phyloP scores from a whole-genome alignment of 306 rosid genomes.

The Cucurbita maxima region DNA sequence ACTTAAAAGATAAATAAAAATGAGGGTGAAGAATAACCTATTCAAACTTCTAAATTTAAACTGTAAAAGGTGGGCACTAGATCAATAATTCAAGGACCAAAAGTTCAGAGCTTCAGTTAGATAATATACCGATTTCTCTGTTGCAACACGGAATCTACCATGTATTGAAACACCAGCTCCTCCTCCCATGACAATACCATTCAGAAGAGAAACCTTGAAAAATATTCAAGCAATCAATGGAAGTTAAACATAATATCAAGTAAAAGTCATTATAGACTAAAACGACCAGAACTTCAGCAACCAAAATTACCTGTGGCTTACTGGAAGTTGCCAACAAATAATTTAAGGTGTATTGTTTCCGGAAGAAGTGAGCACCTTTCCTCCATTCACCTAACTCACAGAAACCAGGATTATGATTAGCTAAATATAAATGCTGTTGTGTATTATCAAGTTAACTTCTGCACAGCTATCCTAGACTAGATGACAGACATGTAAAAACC shows the following conservation, averaged over 20 bases:
- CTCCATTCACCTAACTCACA: constrained; percentile 57
- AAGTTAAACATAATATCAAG: not conserved
- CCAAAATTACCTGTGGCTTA: constrained; percentile 67
- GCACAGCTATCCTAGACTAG: not conserved
- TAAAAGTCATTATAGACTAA: not conserved
- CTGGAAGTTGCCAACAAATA: constrained; percentile 80
- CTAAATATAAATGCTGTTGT: not conserved
- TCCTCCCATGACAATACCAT: constrained; percentile 98
- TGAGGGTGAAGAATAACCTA: not conserved
- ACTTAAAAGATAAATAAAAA: not conserved
- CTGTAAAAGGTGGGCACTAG: not conserved
- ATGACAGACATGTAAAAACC: not conserved
- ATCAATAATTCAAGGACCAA: not conserved
- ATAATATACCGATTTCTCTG: constrained; percentile 47
- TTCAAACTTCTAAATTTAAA: not conserved
- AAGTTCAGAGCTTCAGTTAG: not conserved
- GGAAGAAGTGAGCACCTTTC: constrained; percentile 42
- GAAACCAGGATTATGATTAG: not conserved
- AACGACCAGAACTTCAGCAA: not conserved
- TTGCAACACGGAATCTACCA: constrained; percentile 74
- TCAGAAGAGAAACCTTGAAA: constrained; percentile 71
- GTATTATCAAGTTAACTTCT: not conserved
- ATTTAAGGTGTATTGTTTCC: constrained; percentile 44
- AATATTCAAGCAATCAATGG: not conserved
- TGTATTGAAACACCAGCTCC: constrained; percentile 89